phyloP scores from a whole-genome alignment of 2,329 filamentous ascomycete species.

The Verticillium klebahnii region DNA sequence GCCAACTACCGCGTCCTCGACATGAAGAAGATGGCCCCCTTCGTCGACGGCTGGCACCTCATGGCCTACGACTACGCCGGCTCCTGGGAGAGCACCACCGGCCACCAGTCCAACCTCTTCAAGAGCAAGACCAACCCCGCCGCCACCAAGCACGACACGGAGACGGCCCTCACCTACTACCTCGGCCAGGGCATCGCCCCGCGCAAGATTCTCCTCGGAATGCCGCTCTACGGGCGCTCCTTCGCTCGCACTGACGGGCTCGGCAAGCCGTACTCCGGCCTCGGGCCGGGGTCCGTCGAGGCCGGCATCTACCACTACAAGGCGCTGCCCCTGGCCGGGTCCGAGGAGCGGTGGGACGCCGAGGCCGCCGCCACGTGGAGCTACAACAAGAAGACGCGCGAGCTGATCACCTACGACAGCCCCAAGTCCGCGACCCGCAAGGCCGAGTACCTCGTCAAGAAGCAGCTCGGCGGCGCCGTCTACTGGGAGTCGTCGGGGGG shows the following conservation, averaged over 20 bases:
- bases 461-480: conserved; percentile 68
- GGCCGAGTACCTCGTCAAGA: conserved; percentile 54
- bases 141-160: conserved; percentile 65
- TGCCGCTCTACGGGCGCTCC: conserved; percentile 76
- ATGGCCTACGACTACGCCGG: conserved; percentile 72
- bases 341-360: conserved; percentile 51
- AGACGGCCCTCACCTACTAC: conserved; percentile 62
- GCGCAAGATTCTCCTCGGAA: conserved; percentile 67
- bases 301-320: conserved; percentile 70
- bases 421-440: conserved; percentile 55
- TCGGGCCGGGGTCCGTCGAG: conserved; percentile 55
- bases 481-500: conserved; percentile 83
- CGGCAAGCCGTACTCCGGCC: conserved; percentile 57
- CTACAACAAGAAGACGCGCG: conserved; percentile 54
- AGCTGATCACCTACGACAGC: conserved; percentile 69
- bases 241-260: conserved; percentile 66
- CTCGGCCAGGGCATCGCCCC: conserved; percentile 50
- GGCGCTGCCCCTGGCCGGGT: conserved; percentile 58
- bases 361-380: conserved; percentile 63
- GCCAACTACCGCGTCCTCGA: conserved; percentile 46
- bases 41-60: conserved; percentile 54
- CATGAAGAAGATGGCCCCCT: conserved; percentile 48
- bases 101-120: conserved; percentile 68
- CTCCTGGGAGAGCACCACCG: conserved; percentile 57
- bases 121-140: conserved; percentile 41